Conservation (phyloP, 768 basidiomycete species). For the Agaricus blazei region DNA sequence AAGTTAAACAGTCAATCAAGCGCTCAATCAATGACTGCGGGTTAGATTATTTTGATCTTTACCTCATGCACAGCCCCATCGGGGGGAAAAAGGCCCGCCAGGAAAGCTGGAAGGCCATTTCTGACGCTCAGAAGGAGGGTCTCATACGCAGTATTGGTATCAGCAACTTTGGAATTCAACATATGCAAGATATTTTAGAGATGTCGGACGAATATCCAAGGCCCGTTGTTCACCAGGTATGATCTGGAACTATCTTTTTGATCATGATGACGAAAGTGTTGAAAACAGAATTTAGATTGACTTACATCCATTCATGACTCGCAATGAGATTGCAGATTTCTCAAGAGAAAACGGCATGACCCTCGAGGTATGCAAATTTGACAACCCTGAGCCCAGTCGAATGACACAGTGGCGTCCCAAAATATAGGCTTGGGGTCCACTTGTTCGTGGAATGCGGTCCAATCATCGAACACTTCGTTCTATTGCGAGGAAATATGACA, state of each 20-base stretch:
- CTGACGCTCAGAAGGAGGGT: slow-evolving; percentile 59
- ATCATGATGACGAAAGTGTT: background rate
- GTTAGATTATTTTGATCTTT: slow-evolving; percentile 65
- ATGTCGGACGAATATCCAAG: slow-evolving; percentile 33
- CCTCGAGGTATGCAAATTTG: slow-evolving; percentile 45
- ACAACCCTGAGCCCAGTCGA: slow-evolving; percentile 5
- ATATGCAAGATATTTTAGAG: slow-evolving; percentile 48
- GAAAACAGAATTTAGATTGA: slow-evolving; percentile 32
- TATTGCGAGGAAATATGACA: slow-evolving; percentile 51
- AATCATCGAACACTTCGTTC: slow-evolving; percentile 42
- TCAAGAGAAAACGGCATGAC: slow-evolving; percentile 53
- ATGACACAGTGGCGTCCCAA: background rate
- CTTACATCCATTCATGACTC: slow-evolving; percentile 67
- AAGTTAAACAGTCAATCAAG: slow-evolving; percentile 43
- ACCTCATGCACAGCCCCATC: slow-evolving; percentile 65
- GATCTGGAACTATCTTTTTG: slow-evolving; percentile 5
- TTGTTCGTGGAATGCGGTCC: slow-evolving; percentile 67
- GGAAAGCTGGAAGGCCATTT: slow-evolving; percentile 63
- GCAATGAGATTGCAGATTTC: slow-evolving; percentile 54
- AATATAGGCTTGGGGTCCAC: slow-evolving; percentile 69
- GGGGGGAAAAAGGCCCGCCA: slow-evolving; percentile 52
- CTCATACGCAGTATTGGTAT: slow-evolving; percentile 59
- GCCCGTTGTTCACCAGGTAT: slow-evolving; percentile 59
- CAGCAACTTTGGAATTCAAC: slow-evolving; percentile 54
- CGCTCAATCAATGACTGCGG: slow-evolving; percentile 48